Base-by-base conservation (phyloP, 169 alveolate genomes). In the Cyclospora cayetanensis region DNA sequence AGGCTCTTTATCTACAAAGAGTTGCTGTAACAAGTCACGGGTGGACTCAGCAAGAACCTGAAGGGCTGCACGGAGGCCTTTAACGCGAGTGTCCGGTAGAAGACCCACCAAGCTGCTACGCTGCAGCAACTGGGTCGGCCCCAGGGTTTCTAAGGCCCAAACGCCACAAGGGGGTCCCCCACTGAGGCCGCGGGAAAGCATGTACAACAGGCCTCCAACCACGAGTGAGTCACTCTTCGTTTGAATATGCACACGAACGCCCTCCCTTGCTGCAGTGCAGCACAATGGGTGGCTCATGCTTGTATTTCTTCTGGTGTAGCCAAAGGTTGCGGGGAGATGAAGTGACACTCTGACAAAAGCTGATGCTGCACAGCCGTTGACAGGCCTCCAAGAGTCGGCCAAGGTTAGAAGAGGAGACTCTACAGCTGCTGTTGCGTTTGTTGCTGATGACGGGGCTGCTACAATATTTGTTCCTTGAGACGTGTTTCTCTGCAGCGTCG, bases 361-460 rank as follows among this genome's bases (percentile, higher is more conserved):
- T 39, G 15, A 25, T 53, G 90, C 76, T n/a, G 90, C 90, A 55
- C 79, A 52, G 77, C 90, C 90, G 27, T 50, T 4, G 22, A 82
- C 90, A 79, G 79, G 60, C 46, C 79, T 35, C 90, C 55, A 7
- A 3, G 11, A 15, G 41, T 25, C 90, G 31, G 25, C 7, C 7
- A 52, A 41, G n/a, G 42, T 20, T 12, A 60, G 27, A 4, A 20
- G 4, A 27, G 42, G 74, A 9, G 72, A 0, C 15, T 31, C 25
- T 3, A 18, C 11, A 2, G 63, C 63, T 82, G 46, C 79, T 22
- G 53, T 63, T n/a, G n/a, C 42, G 41, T 18, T 39, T 29, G 65
- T 11, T 39, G 31, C 79, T 27, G 41, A 50, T 37, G 80, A 29
- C 25, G 39, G 79, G 52, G 90, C 31, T 55, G 65, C 43, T 29